Evolutionary conservation across 257 asterid genomes (phyloP).

Genomic region (Gentiana straminea): DNA sequence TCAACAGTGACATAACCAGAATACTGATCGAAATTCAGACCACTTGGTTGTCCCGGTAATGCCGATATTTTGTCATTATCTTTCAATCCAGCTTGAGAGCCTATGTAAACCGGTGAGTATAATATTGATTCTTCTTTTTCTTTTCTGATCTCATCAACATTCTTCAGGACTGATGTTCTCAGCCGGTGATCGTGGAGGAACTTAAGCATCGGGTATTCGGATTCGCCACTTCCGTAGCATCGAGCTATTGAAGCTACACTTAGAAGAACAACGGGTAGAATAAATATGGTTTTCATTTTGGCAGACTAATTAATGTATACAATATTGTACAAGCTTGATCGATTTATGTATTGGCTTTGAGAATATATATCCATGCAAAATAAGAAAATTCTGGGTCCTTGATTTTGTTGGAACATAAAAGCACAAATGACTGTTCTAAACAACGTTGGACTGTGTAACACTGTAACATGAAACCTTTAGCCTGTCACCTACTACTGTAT

Average conservation of each 20-base stretch:
- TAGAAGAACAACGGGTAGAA: slow-evolving; percentile 14
- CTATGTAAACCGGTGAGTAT: slow-evolving; percentile 2
- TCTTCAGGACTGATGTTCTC: slow-evolving; percentile 4
- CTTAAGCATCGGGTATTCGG: slow-evolving; percentile 12
- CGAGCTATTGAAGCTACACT: slow-evolving; percentile 17
- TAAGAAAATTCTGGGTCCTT: too few relatives aligned
- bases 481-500: too few relatives aligned
- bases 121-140: neutral
- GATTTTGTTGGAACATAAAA: too few relatives aligned
- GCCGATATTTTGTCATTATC: slow-evolving; percentile 22
- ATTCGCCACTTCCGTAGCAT: slow-evolving; percentile 19
- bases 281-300: slow-evolving; percentile 20
- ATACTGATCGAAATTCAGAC: slow-evolving; percentile 35
- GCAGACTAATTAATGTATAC: too few relatives aligned
- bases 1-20: slow-evolving; percentile 46
- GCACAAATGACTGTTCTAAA: too few relatives aligned
- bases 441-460: too few relatives aligned
- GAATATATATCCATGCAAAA: too few relatives aligned
- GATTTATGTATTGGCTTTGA: too few relatives aligned
- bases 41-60: slow-evolving; percentile 45
- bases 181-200: slow-evolving; percentile 8
- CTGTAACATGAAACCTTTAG: too few relatives aligned
- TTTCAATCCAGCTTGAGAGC: slow-evolving; percentile 28
- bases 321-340: too few relatives aligned
- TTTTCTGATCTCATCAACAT: neutral